A percentile compares a stretch with the other conserved stretches of the same genome.
These are phyloP conservation scores for Glomus cerebriforme DNA, from an alignment of 192 early-diverging fungal species.

Conservation along the genomic window DNA sequence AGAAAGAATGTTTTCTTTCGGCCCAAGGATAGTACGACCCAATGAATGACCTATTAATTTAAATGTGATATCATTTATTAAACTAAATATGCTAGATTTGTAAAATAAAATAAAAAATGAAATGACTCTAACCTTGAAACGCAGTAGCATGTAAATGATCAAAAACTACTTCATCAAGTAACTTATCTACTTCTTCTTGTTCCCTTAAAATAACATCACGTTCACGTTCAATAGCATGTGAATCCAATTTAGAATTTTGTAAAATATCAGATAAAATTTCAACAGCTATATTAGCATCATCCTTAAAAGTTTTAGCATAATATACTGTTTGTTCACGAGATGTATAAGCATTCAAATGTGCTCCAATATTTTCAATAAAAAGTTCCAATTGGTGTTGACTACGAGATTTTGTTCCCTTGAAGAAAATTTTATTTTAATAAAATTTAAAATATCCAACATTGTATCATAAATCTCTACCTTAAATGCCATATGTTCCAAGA, in stretches of 20 bases:
- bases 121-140: constrained; percentile 65
- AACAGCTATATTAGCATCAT: constrained; percentile 86
- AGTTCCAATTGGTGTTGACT: constrained; percentile 90
- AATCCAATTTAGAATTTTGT: constrained; percentile 83
- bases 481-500: constrained; percentile 99
- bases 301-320: constrained; percentile 92
- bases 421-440: neutral
- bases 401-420: constrained; percentile 82
- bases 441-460: neutral
- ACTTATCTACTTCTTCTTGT: constrained; percentile 90
- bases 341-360: constrained; percentile 97
- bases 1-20: constrained; percentile 90
- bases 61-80: neutral
- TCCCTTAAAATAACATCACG: constrained; percentile 97
- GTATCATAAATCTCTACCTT: constrained; percentile 55
- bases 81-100: neutral
- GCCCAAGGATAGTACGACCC: constrained; percentile 92
- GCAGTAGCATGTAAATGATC: constrained; percentile 97
- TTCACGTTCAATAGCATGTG: constrained; percentile 91
- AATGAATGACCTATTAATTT: constrained; percentile 47
- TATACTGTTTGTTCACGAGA: constrained; percentile 99
- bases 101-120: neutral
- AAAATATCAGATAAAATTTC: constrained; percentile 96
- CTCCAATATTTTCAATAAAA: constrained; percentile 98
- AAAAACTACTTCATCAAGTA: constrained; percentile 98